Percentiles rank a stretch among this genome's conserved stretches.
Evolutionary conservation across 768 basidiomycete genomes (phyloP).

Genomic region (Suillus sp.): DNA sequence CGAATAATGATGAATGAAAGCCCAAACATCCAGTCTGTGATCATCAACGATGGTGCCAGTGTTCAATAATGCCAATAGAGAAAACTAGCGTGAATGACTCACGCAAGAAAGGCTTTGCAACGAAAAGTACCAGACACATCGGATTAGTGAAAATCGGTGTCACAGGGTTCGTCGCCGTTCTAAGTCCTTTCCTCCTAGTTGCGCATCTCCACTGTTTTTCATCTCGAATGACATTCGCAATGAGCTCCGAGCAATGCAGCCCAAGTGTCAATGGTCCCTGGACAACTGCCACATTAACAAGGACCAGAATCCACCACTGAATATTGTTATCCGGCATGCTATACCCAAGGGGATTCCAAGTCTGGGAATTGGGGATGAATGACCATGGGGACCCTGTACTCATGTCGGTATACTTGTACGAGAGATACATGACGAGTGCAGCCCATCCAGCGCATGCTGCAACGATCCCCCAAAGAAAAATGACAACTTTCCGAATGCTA

Average conservation of each 20-base stretch:
- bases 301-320: conserved; percentile 26
- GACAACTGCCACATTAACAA: conserved; percentile 26
- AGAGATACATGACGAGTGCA: conserved; percentile 10
- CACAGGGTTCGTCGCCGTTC: no score
- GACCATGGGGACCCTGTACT: conserved; percentile 17
- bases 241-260: conserved; percentile 31
- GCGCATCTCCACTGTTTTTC: no score
- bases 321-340: no score
- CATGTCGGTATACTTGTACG: conserved; percentile 5
- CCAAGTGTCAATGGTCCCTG: conserved; percentile 33
- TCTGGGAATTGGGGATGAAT: conserved; percentile 23
- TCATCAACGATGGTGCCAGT: background rate
- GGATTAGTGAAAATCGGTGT: no score
- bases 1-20: conserved; percentile 20
- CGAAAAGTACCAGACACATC: no score
- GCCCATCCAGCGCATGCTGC: conserved; percentile 23
- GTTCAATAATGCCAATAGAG: background rate
- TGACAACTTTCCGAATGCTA: background rate
- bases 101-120: conserved; percentile 30
- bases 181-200: no score
- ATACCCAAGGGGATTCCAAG: conserved; percentile 25
- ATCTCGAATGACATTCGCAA: conserved; percentile 19
- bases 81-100: conserved; percentile 9
- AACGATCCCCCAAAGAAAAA: background rate
- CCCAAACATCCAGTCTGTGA: conserved; percentile 35